Percentiles rank a stretch among this genome's conserved stretches.
Evolutionary conservation across 2,329 filamentous ascomycete genomes (phyloP).

Genomic region (Phialocephala subalpina): DNA sequence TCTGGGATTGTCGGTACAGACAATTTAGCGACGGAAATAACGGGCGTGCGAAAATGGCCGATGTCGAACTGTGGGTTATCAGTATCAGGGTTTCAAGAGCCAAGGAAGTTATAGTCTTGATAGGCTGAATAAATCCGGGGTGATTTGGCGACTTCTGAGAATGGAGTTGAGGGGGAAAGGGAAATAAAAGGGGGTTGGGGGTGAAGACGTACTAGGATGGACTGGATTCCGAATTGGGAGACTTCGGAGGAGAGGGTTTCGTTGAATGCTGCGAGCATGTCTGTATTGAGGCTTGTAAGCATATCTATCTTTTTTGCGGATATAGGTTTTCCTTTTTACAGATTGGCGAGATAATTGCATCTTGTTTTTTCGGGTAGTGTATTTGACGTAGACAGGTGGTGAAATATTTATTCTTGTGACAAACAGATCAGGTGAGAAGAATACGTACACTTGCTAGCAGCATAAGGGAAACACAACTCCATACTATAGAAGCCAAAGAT

Average conservation of each 20-base stretch:
- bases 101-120: too few relatives aligned
- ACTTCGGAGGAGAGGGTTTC: neutral
- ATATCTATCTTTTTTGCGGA: neutral
- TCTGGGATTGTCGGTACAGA: neutral
- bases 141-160: too few relatives aligned
- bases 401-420: too few relatives aligned
- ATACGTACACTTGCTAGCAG: neutral
- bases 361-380: too few relatives aligned
- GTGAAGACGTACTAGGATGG: neutral
- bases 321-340: too few relatives aligned
- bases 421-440: too few relatives aligned
- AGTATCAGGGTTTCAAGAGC: too few relatives aligned
- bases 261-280: neutral
- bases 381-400: too few relatives aligned
- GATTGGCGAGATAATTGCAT: too few relatives aligned
- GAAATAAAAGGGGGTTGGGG: too few relatives aligned
- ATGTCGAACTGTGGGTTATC: neutral
- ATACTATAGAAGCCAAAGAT: neutral
- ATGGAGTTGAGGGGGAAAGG: too few relatives aligned
- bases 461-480: neutral
- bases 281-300: neutral
- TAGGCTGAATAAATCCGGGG: too few relatives aligned
- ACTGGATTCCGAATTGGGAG: neutral
- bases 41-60: neutral
- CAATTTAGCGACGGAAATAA: neutral